Evolutionary conservation across 2,329 filamentous ascomycete genomes (phyloP), one percentile per base, ranked within the genome.

Genomic region (Neopestalotiopsis sp.): DNA sequence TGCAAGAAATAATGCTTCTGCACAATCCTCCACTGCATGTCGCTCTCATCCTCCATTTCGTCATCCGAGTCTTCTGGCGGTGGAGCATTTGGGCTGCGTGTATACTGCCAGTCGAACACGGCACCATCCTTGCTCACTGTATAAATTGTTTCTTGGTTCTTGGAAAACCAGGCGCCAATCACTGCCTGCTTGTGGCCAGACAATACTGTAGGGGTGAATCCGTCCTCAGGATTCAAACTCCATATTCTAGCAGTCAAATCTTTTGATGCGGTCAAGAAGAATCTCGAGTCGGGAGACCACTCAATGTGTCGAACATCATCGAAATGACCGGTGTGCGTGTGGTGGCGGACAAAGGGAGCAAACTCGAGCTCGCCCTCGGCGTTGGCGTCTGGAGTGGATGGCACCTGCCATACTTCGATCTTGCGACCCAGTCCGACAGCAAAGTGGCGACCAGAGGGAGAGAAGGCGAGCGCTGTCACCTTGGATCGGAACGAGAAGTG

Each of bases 121-220:
- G 96, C 95, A n/a, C 96, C 97, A 79, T 99, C 97, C 79, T 97
- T 97, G 81, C 95, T 98, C 72, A 97, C 90, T 0, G 96, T 98
- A 79, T 96, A 99, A 67, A 99, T 97, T 63, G 90, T 94, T 82
- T 99, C 97, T 79, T 99, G 96, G 74, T 97, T 91, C 71, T 92
- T 91, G 0, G 95, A 97, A 78, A 99, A 99, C 90, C 94, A 99
- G n/a, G 95, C 95, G n/a, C 92, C 94, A 67, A 97, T 87, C 3
- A 99, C 93, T 17, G 89, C 91, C 80, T 98, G 94, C 78, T 94
- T 91, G 81, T 99, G 97, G 1, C 96, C 96, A 3, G 94, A 92
- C 71, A 99, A 83, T 17, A 95, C 94, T 1, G 96, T 99, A 0
- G 95, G 94, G 64, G 90, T 89, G 80, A 98, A 98, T 1, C 92